Base-by-base conservation (phyloP, 164 flowering plant genomes). In the Chloranthus sessilifolius region DNA sequence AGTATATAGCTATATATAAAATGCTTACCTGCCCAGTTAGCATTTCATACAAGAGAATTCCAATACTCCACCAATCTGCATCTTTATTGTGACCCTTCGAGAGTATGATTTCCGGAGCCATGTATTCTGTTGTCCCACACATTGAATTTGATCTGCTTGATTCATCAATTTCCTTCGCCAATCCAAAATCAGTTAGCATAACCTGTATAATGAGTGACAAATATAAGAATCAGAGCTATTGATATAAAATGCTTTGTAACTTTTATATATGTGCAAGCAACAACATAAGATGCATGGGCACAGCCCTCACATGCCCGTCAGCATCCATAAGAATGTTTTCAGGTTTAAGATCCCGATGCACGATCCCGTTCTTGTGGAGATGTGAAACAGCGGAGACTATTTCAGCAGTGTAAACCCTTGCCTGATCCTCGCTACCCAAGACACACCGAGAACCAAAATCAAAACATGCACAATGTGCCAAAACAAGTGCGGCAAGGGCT, bases 351-450 rank as follows among this genome's bases (percentile, higher is more conserved):
- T 91, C 96, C 47, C 98, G 79, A 59, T 91, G 98, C 74, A 83
- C 80, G 31, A 91, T 87, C 60, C 98, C 98, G 26, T 66, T 69
- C 59, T 73, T 59, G 76, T 91, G 98, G 68, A 91, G 95, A 66
- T 91, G 98, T 29, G 96, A 78, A 74, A 91, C 98, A 37, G 98
- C 96, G 67, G 90, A 85, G 14, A 91, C 92, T 22, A 91, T 83
- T 81, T 91, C 98, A 44, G 96, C 96, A 52, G 95, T 61, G 66
- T 87, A 91, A 62, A 87, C 38, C 66, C 91, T 77, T 65, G 98
- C 96, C 63, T 79, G 89, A 64, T 91, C 96, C 85, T 91, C 98
- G 33, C 98, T 90, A 74, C 48, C n/a, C 65, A 74, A 79, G 47
- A 70, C 40, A 64, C 39, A 70, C 16, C 38, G 33, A 60, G 20